Percentiles rank a stretch among this genome's conserved stretches.
Conservation (phyloP, 805 yeast species). For the Hanseniaspora clermontiae region DNA sequence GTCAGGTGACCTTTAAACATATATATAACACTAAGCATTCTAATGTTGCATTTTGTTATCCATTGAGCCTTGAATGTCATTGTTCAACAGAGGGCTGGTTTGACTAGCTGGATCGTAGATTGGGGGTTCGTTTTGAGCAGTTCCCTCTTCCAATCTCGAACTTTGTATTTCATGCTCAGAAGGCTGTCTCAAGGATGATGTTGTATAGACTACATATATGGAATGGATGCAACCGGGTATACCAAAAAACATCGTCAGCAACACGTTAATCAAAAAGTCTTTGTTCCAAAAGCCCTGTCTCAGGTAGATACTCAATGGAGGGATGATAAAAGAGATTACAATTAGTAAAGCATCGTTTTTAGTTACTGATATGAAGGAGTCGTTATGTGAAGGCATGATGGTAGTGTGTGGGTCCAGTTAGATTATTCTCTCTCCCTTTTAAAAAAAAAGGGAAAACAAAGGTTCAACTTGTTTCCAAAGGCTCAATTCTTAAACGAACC, state of each 20-base stretch:
- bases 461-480: too few relatives aligned
- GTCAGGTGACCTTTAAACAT: neutral
- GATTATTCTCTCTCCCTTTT: neutral
- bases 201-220: constrained; percentile 17
- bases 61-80: neutral
- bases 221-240: constrained; percentile 16
- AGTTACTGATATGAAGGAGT: constrained; percentile 3
- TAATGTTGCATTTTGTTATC: constrained; percentile 10
- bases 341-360: constrained; percentile 7
- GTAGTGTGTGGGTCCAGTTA: neutral
- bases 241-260: neutral
- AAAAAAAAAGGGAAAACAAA: too few relatives aligned
- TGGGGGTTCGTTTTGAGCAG: neutral
- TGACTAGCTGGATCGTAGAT: neutral
- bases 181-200: neutral
- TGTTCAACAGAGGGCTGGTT: neutral
- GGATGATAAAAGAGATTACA: constrained; percentile 43
- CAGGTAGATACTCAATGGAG: constrained; percentile 60
- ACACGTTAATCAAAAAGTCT: constrained; percentile 41
- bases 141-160: constrained; percentile 5
- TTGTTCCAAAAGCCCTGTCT: constrained; percentile 48
- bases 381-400: neutral
- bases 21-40: neutral
- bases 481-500: too few relatives aligned
- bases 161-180: neutral